Base-by-base conservation (phyloP, 192 early-diverging fungal species). In the Chytriomyces hyalinus region DNA sequence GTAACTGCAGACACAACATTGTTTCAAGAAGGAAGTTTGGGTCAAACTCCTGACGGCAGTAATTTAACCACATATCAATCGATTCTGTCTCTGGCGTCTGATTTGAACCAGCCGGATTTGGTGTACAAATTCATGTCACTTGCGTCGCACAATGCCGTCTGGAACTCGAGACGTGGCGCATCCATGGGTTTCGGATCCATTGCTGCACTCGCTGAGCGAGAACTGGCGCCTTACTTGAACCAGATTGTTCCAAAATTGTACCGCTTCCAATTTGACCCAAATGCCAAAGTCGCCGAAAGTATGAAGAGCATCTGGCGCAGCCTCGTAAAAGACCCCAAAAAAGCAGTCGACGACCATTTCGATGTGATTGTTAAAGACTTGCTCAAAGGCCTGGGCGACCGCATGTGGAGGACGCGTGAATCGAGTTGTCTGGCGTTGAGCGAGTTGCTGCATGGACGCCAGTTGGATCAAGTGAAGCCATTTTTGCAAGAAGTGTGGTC, bases 41-140 rank as follows among this genome's bases (percentile, higher is more conserved):
- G 94, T 4, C 79, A 86, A 22, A 81, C 94, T 5, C 94, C 94
- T 6, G 94, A 92, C 63, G 94, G 93, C 3, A 87, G 61, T 22
- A 80, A 71, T 28, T 45, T 82, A 49, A 83, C 73, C 15, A 84
- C 82, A 9, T 86, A 86, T 61, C 79, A 83, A 80, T 92, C 90
- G 22, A 88, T 98, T 45, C 85, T 95, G 61, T 93, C 92, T 3
- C 85, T 98, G n/a, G 95, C 97, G 0, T 90, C 92, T 15, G 97
- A 97, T 51, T 90, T 98, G 88, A 96, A 95, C 67, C 94, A 96
- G 57, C 95, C 97, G 4, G 93, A 97, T 63, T 84, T 98, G 15
- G 93, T 96, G 6, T 97, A 97, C 82, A 92, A 93, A 72, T 95
- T 98, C 75, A 95, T 97, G 92, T 92, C 93, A 48, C 84, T 98